phyloP scores from a whole-genome alignment of 1,284 basidiomycete species.

The Phylloporus sp. region DNA sequence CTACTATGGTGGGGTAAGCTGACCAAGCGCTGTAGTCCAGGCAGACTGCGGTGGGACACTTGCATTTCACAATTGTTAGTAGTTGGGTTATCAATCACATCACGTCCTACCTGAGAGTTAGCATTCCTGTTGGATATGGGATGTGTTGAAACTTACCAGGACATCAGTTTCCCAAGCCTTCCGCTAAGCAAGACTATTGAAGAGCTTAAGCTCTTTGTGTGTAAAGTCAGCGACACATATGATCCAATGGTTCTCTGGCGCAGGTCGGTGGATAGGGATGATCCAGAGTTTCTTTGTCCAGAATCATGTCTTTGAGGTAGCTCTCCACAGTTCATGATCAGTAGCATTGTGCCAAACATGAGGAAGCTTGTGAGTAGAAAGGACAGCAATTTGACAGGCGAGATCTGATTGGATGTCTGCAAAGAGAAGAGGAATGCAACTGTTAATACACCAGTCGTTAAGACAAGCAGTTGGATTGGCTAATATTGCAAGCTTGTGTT shows the following conservation, averaged over 20 bases:
- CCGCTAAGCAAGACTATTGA: conserved; percentile 3
- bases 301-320: background rate
- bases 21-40: conserved; percentile 4
- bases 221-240: too few species aligned
- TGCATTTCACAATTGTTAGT: background rate
- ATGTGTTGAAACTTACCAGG: background rate
- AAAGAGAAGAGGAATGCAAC: background rate
- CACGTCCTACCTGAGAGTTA: background rate
- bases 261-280: too few species aligned
- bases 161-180: conserved; percentile 1
- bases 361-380: conserved; percentile 1
- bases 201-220: too few species aligned
- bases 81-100: conserved; percentile 1
- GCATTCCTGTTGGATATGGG: too few species aligned
- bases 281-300: too few species aligned
- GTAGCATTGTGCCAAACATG: background rate
- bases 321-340: conserved; percentile 2
- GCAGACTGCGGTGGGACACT: background rate
- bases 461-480: background rate
- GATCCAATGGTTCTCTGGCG: too few species aligned
- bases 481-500: background rate
- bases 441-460: background rate
- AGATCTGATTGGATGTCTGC: background rate
- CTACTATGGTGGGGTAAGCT: background rate
- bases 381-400: background rate